Evolutionary conservation across 2,329 filamentous ascomycete species (phyloP).

Genomic region (Ilyonectria destructans): DNA sequence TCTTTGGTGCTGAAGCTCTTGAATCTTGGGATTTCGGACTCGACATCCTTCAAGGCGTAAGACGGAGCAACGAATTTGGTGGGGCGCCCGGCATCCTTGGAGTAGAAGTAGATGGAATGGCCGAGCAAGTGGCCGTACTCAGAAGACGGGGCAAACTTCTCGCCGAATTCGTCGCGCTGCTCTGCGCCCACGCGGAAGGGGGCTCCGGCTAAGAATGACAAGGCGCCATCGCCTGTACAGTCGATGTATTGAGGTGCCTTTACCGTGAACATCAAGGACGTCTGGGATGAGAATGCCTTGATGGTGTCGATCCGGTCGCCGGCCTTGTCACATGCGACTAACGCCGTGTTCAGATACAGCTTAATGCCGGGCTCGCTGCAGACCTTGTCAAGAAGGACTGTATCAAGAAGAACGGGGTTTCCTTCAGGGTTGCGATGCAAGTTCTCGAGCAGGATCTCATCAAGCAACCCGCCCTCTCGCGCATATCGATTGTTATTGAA

Average conservation of each 20-base stretch:
- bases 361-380: slow-evolving; percentile 43
- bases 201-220: slow-evolving; percentile 46
- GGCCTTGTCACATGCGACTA: slow-evolving; percentile 44
- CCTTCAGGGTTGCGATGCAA: slow-evolving; percentile 47
- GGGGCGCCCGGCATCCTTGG: slow-evolving; percentile 43
- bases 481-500: slow-evolving; percentile 50
- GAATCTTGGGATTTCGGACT: slow-evolving; percentile 45
- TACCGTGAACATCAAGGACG: slow-evolving; percentile 44
- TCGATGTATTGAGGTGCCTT: slow-evolving; percentile 50
- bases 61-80: slow-evolving; percentile 45
- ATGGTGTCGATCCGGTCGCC: slow-evolving; percentile 40
- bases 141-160: slow-evolving; percentile 44
- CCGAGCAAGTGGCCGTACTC: slow-evolving; percentile 48
- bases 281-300: slow-evolving; percentile 46
- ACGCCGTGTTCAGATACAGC: slow-evolving; percentile 45
- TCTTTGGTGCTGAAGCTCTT: slow-evolving; percentile 46
- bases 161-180: slow-evolving; percentile 44
- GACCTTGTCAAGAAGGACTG: slow-evolving; percentile 47
- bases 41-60: slow-evolving; percentile 45
- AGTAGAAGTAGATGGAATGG: slow-evolving; percentile 50
- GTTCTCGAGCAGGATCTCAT: slow-evolving; percentile 48
- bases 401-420: slow-evolving; percentile 47
- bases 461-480: slow-evolving; percentile 45
- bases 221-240: slow-evolving; percentile 46
- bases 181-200: slow-evolving; percentile 47